Percentiles rank a stretch among this genome's conserved stretches.
Conservation (phyloP, 768 basidiomycete species). For the Astraeus odoratus region DNA sequence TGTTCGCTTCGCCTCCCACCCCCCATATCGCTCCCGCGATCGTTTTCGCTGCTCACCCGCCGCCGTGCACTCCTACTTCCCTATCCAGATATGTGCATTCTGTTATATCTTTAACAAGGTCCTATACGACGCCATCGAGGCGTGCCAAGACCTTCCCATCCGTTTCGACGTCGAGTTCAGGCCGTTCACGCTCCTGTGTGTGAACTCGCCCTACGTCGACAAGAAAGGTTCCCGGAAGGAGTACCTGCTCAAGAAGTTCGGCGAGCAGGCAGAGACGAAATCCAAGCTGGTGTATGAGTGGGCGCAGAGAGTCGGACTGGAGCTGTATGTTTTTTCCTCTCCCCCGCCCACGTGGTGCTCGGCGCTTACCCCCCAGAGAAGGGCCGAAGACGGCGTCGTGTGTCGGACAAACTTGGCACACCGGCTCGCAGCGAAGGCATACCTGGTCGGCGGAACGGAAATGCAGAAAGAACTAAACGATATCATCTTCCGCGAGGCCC, state of each 20-base stretch:
- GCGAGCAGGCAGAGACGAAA: conserved; percentile 22
- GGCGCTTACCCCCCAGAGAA: conserved; percentile 10
- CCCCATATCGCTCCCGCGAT: conserved; percentile 7
- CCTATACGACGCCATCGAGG: conserved; percentile 30
- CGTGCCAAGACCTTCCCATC: conserved; percentile 26
- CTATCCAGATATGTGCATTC: conserved; percentile 26
- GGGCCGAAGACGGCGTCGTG: conserved; percentile 32
- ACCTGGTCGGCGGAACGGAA: conserved; percentile 32
- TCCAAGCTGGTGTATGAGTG: conserved; percentile 22
- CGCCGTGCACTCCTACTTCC: neutral
- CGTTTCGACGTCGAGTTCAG: conserved; percentile 31
- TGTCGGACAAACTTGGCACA: conserved; percentile 37
- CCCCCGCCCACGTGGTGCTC: neutral
- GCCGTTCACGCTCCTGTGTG: conserved; percentile 26
- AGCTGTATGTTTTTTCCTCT: conserved; percentile 13
- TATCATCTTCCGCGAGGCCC: conserved; percentile 34
- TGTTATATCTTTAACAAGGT: conserved; percentile 35
- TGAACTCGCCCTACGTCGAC: conserved; percentile 8
- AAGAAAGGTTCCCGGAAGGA: conserved; percentile 16
- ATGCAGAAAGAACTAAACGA: conserved; percentile 33
- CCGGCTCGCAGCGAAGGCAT: conserved; percentile 39
- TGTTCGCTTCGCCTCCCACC: neutral
- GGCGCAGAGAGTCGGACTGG: conserved; percentile 23
- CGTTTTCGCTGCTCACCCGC: neutral
- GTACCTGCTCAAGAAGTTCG: conserved; percentile 21